A percentile compares a stretch with the other conserved stretches of the same genome.
Conservation (phyloP, 192 early-diverging fungal species). For the Glomus cerebriforme region DNA sequence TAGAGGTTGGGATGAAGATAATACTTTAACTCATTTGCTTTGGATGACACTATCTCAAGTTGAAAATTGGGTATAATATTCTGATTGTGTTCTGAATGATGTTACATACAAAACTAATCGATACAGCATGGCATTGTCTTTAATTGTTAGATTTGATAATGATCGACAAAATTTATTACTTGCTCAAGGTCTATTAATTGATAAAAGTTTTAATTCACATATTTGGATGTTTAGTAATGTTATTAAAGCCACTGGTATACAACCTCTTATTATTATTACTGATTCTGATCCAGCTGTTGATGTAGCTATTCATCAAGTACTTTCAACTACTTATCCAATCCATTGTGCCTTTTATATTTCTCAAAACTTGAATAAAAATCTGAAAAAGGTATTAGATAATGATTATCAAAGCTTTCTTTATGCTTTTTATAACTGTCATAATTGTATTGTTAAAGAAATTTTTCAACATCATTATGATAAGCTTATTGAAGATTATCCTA, state of each 20-base stretch:
- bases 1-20: too few relatives aligned
- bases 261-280: too few relatives aligned
- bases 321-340: not conserved
- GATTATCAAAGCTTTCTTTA: not conserved
- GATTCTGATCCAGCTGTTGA: too few relatives aligned
- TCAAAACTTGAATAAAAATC: too few relatives aligned
- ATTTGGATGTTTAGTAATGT: not conserved
- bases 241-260: too few relatives aligned
- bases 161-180: not conserved
- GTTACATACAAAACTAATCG: not conserved
- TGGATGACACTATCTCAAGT: not conserved
- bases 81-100: not conserved
- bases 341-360: too few relatives aligned
- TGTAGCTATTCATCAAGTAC: too few relatives aligned
- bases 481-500: too few relatives aligned
- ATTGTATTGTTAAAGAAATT: too few relatives aligned
- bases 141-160: not conserved
- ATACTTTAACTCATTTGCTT: too few relatives aligned
- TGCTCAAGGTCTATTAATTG: not conserved
- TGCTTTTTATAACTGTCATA: not conserved
- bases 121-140: not conserved
- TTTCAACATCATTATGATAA: too few relatives aligned
- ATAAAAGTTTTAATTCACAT: not conserved
- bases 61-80: not conserved
- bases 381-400: too few relatives aligned